Base-by-base conservation (phyloP, 495 filamentous ascomycete genomes). In the Thermochaetoides thermophila region DNA sequence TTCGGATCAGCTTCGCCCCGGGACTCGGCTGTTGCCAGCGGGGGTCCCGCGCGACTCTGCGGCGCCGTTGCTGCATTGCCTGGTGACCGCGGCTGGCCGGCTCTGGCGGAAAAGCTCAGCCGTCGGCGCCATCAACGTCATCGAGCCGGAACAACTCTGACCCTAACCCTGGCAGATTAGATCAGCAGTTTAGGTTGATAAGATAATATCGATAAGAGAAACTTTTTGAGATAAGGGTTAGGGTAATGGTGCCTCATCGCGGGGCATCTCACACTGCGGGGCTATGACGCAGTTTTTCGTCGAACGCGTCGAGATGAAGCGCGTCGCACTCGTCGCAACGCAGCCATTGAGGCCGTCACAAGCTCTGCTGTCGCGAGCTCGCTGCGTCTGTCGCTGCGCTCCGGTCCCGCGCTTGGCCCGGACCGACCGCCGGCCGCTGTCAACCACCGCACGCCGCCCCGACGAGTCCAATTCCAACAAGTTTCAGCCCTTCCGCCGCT, bases 401-500 rank as follows among this genome's bases (percentile, higher is more conserved):
- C 29, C 11, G 5, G n/a, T 24, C 28, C 34, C 19, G 32, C 35
- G 29, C 28, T 7, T 35, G 14, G 31, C 26, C 25, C 30, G 34
- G 31, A 37, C 23, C 13, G n/a, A 29, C 18, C 28, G 14, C 20
- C 32, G 37, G n/a, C 32, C 7, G 11, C 43, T 46, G 31, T 39
- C 39, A 8, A 29, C n/a, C 3, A 32, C 46, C 7, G 13, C 42
- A 17, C 39, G 35, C 2, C 43, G 30, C 9, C 14, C 29, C 8
- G 24, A 30, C 32, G 6, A 24, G 21, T 24, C 11, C 21, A 24
- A 24, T 6, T 24, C 21, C 6, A 14, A 0, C n/a, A n/a, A n/a
- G 16, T 40, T 38, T 6, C 25, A 32, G 24, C 1, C 23, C 25
- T 54, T 52, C 37, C 43, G 42, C 32, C 45, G 40, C 29, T 44